Base-by-base conservation (phyloP, 768 basidiomycete genomes). In the Tulasnella calospora region DNA sequence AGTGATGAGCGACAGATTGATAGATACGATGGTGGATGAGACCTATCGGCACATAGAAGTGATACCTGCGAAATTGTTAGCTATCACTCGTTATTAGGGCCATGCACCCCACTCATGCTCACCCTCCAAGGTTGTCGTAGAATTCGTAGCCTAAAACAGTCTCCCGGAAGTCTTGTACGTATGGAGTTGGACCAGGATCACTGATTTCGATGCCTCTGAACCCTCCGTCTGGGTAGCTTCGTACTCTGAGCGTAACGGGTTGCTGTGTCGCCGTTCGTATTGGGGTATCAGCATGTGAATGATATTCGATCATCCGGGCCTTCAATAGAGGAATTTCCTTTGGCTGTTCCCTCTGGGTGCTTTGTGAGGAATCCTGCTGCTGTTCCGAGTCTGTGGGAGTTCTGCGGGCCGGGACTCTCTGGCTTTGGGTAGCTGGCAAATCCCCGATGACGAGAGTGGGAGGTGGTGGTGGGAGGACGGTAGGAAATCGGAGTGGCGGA, bases 201-300 rank as follows among this genome's bases (percentile, higher is more conserved):
- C 61, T 67, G 61, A 67, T 67, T 67, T 67, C 61, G 61, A 67
- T 67, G 61, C 61, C 61, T 67, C 61, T 67, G 61, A 67, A 67
- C 27, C 61, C 61, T 67, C 61, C 61, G 17, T 67, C 61, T 19
- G 61, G 61, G 61, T 67, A 67, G 33, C 61, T 67, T 35, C 61
- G 61, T 4, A 67, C 61, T 67, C 61, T 67, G 19, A 67, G 61
- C 2, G 30, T 67, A 6, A 67, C 61, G 61, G 61, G 61, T 5
- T 67, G 61, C 33, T 35, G 61, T 21, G 51, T 51, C 30, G 61
- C 30, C 19, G n/a, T 27, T 30, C 61, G 61, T 17, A 67, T 67
- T 3, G 33, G 27, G 33, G 61, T 67, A 67, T 35, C 61, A 27
- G 61, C 27, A 35, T 67, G 61, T 27, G 61, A 67, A 12, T 67